Evolutionary conservation across 192 early-diverging fungal species (phyloP), one percentile per base, ranked within the genome.

Genomic region (Gigaspora rosea): DNA sequence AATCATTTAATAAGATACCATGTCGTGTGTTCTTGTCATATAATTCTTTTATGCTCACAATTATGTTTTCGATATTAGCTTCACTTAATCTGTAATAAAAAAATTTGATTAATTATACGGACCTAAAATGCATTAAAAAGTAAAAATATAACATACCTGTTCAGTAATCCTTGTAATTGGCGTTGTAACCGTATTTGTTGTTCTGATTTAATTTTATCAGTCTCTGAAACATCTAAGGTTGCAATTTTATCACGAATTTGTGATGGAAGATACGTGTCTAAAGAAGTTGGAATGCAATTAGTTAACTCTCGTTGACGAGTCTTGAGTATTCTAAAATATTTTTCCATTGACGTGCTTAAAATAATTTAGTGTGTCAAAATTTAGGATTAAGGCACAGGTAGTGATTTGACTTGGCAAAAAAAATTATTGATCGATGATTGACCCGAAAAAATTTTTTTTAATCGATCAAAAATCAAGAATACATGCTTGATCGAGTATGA

Each of bases 51-150:
- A 97, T 87, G 20, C 91, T 91, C 64, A 84, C 63, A 7, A 98
- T 80, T 63, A 99, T 97, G 16, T 88, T 88, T 73, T 95, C 96
- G 33, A 99, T 90, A 79, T 98, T 99, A 80, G 90, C 88, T 80
- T 96, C 96, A 81, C 92, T 95, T 74, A 97, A 84, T 57, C 91
- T 73, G 67, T 41, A 27, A 27, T 46, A 5, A 47, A 22, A 59
- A 68, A n/a, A 52, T 6, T 51, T 59, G 32, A 35, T 12, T 47
- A 48, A 12, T 50, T 13, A 77, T 15, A 58, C 11, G 18, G 22
- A 10, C 6, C 13, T 46, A 22, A 82, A 32, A 54, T 20, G 27
- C 8, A 32, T 10, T 18, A 16, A 64, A 64, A 36, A 64, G n/a
- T 41, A 6, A n/a, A 47, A 8, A 16, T n/a, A 22, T 11, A n/a